Evolutionary conservation across 2,329 filamentous ascomycete genomes (phyloP).

Genomic region (Epichloe sylvatica): DNA sequence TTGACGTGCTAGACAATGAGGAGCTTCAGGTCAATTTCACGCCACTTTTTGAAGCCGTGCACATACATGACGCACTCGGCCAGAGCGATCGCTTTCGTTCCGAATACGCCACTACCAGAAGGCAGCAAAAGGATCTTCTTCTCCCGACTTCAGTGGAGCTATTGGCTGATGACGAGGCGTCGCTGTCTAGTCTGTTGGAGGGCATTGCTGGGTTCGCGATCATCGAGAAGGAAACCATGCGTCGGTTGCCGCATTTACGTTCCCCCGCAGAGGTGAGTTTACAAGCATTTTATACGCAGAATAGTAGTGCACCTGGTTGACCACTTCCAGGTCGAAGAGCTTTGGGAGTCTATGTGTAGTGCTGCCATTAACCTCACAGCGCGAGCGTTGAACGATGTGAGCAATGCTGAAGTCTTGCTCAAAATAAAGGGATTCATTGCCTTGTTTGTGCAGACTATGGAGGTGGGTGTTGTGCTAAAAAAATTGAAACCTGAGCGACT

Average conservation of each 20-base stretch:
- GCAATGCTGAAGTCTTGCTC: slow-evolving; percentile 77
- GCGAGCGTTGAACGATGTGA: slow-evolving; percentile 63
- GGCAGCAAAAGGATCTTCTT: slow-evolving; percentile 82
- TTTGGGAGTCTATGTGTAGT: slow-evolving; percentile 97
- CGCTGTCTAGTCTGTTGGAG: slow-evolving; percentile 80
- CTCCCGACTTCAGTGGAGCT: slow-evolving; percentile 65
- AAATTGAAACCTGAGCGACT: slow-evolving; percentile 41
- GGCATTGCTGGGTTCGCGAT: slow-evolving; percentile 94
- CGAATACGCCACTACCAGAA: slow-evolving; percentile 83
- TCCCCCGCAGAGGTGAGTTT: slow-evolving; percentile 63
- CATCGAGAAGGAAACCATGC: slow-evolving; percentile 88
- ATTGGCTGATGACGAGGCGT: slow-evolving; percentile 67
- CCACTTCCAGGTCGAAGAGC: slow-evolving; percentile 65
- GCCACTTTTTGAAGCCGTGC: slow-evolving; percentile 83
- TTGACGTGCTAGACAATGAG: slow-evolving; percentile 89
- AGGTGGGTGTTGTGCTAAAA: slow-evolving; percentile 47
- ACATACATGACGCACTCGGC: slow-evolving; percentile 89
- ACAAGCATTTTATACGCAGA: background rate
- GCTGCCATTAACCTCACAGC: slow-evolving; percentile 70
- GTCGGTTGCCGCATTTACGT: slow-evolving; percentile 68
- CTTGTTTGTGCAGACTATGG: slow-evolving; percentile 96
- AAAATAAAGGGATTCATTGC: slow-evolving; percentile 90
- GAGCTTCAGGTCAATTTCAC: slow-evolving; percentile 90
- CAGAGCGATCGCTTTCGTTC: slow-evolving; percentile 81
- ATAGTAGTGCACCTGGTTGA: background rate